A percentile compares a stretch with the other conserved stretches of the same genome.
Evolutionary conservation across 148 eudicot species (phyloP).

Genomic region (Oxyria digyna): DNA sequence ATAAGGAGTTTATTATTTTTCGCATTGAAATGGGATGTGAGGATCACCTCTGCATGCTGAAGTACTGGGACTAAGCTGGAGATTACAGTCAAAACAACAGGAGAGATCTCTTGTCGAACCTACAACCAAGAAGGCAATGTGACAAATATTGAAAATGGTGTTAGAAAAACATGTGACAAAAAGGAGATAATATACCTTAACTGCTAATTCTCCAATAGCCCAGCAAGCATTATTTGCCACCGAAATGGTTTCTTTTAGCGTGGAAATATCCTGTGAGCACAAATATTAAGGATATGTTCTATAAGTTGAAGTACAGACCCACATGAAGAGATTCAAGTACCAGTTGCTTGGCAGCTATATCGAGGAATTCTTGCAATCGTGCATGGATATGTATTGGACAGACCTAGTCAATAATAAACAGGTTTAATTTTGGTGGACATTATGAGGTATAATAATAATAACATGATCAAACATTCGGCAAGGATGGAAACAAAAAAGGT

Average conservation of each 20-base stretch:
- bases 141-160: background rate
- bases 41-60: constrained; percentile 82
- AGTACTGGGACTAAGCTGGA: constrained; percentile 80
- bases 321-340: constrained; percentile 26
- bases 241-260: constrained; percentile 71
- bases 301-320: background rate
- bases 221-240: constrained; percentile 99
- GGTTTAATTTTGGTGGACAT: background rate
- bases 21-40: constrained; percentile 1
- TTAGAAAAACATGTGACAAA: constrained; percentile 1
- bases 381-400: constrained; percentile 85
- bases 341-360: constrained; percentile 76
- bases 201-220: constrained; percentile 97
- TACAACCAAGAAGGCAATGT: constrained; percentile 19
- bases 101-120: constrained; percentile 83
- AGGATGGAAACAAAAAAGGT: background rate
- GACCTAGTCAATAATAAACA: constrained; percentile 40
- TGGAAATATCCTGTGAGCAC: constrained; percentile 42
- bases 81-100: constrained; percentile 63
- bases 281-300: constrained; percentile 5
- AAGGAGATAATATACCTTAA: constrained; percentile 43
- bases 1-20: background rate
- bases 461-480: constrained; percentile 1
- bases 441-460: background rate
- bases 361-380: constrained; percentile 73